Percentiles rank a stretch among this genome's conserved stretches.
phyloP scores from a whole-genome alignment of 768 basidiomycete species.

The Panellus pusillus region DNA sequence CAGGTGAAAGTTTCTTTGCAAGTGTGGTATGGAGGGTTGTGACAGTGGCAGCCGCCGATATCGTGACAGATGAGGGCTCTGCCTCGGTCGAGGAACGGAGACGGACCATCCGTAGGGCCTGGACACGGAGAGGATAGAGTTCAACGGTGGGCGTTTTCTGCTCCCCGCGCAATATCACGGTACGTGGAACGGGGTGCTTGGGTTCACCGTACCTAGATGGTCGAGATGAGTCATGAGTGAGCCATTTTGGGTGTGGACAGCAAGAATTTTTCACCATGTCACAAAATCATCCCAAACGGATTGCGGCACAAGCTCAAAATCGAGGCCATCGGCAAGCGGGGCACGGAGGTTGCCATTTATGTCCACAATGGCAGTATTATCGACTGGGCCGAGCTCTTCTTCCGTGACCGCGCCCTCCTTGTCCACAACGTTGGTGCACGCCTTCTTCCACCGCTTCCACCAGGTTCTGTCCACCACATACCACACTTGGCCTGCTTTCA shows the following conservation, averaged over 20 bases:
- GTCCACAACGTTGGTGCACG: slow-evolving; percentile 66
- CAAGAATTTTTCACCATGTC: slow-evolving; percentile 51
- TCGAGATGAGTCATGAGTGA: neutral
- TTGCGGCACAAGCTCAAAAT: slow-evolving; percentile 76
- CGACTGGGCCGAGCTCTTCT: slow-evolving; percentile 67
- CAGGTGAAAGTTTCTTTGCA: slow-evolving; percentile 35
- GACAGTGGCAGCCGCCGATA: slow-evolving; percentile 55
- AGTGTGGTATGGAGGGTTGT: slow-evolving; percentile 41
- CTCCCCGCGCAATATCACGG: slow-evolving; percentile 62
- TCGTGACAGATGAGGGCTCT: slow-evolving; percentile 37
- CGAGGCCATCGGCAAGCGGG: slow-evolving; percentile 55
- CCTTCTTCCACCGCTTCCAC: slow-evolving; percentile 76
- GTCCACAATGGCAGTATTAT: slow-evolving; percentile 70
- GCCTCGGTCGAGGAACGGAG: slow-evolving; percentile 26
- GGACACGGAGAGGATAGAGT: slow-evolving; percentile 67
- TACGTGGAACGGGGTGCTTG: slow-evolving; percentile 56
- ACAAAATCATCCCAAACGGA: slow-evolving; percentile 69
- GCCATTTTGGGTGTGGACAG: neutral
- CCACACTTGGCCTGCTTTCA: slow-evolving; percentile 75
- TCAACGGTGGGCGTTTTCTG: slow-evolving; percentile 59
- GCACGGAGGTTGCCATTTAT: slow-evolving; percentile 46
- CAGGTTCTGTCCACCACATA: slow-evolving; percentile 70
- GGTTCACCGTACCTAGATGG: slow-evolving; percentile 69
- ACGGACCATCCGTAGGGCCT: slow-evolving; percentile 44
- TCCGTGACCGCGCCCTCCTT: slow-evolving; percentile 67